Base-by-base conservation (phyloP, 2,329 filamentous ascomycete genomes). In the Apiospora aurea region DNA sequence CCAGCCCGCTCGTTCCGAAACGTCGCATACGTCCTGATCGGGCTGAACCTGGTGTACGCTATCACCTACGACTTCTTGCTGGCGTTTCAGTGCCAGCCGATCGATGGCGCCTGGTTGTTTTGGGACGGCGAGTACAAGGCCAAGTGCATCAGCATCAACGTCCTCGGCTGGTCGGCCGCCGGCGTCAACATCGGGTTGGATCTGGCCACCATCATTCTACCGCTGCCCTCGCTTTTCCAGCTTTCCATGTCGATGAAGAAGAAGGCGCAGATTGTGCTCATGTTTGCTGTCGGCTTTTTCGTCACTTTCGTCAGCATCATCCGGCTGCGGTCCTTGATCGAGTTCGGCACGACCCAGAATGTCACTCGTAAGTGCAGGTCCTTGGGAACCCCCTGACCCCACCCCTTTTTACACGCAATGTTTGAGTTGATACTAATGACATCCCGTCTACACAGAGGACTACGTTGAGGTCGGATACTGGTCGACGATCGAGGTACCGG, bases 211-310 rank as follows among this genome's bases (percentile, higher is more conserved):
- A 78, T 82, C 38, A 71, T 77, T 5, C 74, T 83, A 21, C 80
- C 80, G 11, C 74, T 82, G 4, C 79, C 80, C 1, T 73, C 77
- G 67, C 71, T 82, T 16, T 76, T 76, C 69, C 74, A 71, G 13
- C 73, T 82, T 0, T 77, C 76, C 24, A 73, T 80, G 72, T 81
- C 80, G 7, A 51, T 72, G 70, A 77, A 73, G 64, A 81, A 80
- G 73, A 81, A 79, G 74, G 57, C 78, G 1, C 80, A 80, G 70
- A 79, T 82, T 43, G 73, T 82, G n/a, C 70, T 78, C 53, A 82
- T 81, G 79, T 82, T 82, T 73, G 76, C 77, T 70, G 75, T 82
- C 16, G 80, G 80, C 46, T 79, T 81, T 72, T 80, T 69, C 43
- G 68, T 69, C 46, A 69, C 66, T 21, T 70, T 79, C 16, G 78